Base-by-base conservation (phyloP, 345 rosid genomes). In the Hypericum perforatum region DNA sequence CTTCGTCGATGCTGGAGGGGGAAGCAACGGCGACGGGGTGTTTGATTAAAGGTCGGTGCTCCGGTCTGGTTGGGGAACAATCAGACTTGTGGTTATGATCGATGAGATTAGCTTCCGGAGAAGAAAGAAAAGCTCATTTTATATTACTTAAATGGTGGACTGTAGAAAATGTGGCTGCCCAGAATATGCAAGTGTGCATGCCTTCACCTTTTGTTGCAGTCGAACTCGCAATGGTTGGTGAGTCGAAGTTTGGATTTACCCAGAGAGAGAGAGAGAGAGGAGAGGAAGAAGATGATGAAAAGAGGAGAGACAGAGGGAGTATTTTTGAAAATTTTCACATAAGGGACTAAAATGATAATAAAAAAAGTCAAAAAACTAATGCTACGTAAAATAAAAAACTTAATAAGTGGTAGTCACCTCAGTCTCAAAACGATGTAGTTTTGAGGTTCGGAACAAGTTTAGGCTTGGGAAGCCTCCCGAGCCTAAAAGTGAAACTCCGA, bases 141-240 rank as follows among this genome's bases (percentile, higher is more conserved):
- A n/a, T 42, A 6, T 2, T 42, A 8, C 45, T 42, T 42, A 9
- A 46, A 3, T 13, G 15, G n/a, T n/a, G n/a, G 12, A 2, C 1
- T 46, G 50, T 29, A 46, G 50, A 29, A 14, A 46, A 11, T 46
- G 50, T 14, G 22, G 50, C 7, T 13, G 50, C 12, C 50, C 50
- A 46, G 6, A 32, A 32, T 6, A 13, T 46, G 7, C 50, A 16
- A 46, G 22, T 12, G 4, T 46, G 16, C 10, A 13, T 46, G 7
- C 32, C 50, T 8, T 32, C 50, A 6, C 50, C 50, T 13, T 46
- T 46, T 46, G 50, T 6, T 9, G 45, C 6, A 8, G 45, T 9
- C 9, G 45, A 7, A 14, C 50, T n/a, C n/a, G n/a, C n/a, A n/a
- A 41, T 41, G 43, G 43, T 6, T 41, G 43, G 9, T 9, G 43